Evolutionary conservation across 352 stramenopile genomes (phyloP), one percentile per base, ranked within the genome.

Genomic region (Pythium biforme): DNA sequence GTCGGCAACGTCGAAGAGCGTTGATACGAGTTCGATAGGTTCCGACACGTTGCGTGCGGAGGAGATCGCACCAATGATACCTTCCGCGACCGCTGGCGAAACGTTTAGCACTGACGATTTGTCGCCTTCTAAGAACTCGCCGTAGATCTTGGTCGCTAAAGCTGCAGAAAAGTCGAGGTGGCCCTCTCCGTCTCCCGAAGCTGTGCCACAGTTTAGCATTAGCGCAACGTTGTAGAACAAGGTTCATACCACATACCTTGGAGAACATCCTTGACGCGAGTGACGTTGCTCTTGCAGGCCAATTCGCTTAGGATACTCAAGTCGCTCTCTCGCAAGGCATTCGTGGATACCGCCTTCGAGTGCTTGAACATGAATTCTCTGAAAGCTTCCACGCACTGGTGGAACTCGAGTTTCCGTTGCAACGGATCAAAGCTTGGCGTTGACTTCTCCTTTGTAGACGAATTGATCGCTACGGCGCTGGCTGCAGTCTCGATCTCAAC

Each of bases 1-100:
- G 23, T 73, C 70, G 10, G 67, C 66, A 7, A 69, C 25, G 31
- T 77, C 67, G 43, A 77, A 75, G 14, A 75, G 22, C 9, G 63
- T 73, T 17, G 51, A 52, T 10, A 58, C 11, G 29, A 72, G 14
- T 20, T 31, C 9, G 22, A 23, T 22, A 47, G 29, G 26, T 23
- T 31, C 54, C 11, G 15, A n/a, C n/a, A 20, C 10, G 26, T 62
- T 45, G 22, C 50, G 27, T n/a, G 37, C 29, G 12, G 39, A 60
- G 41, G 41, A 26, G n/a, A 71, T 55, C 15, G 41, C 50, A 22
- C 26, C 17, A 20, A 17, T 17, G 26, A 74, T 61, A 2, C 65
- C 55, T 19, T 62, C 40, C 7, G 48, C 52, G 17, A 72, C 58
- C 29, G 33, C 22, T 29, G 20, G 7, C 0, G 65, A 64, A 15